These are phyloP conservation scores for Geranium rotundifolium DNA, from an alignment of 345 rosid genomes.

Conservation along the genomic window DNA sequence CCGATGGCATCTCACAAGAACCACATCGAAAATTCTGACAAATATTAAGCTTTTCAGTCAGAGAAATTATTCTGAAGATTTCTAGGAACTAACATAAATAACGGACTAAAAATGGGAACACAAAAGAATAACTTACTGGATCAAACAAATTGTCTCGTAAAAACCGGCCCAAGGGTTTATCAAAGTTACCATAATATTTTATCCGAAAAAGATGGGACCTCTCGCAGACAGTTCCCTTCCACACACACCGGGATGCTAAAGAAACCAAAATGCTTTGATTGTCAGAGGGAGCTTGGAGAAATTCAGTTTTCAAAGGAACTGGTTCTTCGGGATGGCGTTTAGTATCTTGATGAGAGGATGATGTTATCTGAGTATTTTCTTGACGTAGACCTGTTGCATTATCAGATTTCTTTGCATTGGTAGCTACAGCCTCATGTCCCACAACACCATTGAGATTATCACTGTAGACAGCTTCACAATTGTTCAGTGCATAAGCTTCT, in stretches of 20 bases:
- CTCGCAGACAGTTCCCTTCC: conserved; percentile 97
- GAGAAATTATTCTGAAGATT: too few relatives aligned
- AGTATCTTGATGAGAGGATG: conserved; percentile 30
- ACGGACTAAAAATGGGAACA: conserved; percentile 4
- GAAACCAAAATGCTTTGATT: conserved; percentile 97
- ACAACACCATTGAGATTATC: conserved; percentile 11
- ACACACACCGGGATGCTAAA: conserved; percentile 87
- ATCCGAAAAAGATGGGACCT: conserved; percentile 92
- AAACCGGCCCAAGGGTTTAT: conserved; percentile 93
- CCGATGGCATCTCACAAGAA: conserved; percentile 91
- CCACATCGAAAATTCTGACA: conserved; percentile 55
- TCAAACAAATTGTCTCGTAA: conserved; percentile 86
- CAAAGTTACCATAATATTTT: conserved; percentile 92
- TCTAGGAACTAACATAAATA: too few relatives aligned
- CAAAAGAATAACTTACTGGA: conserved; percentile 38
- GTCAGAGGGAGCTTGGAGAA: conserved; percentile 92
- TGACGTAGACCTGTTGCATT: conserved; percentile 19
- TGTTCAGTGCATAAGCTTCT: conserved; percentile 21
- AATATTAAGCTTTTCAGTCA: too few relatives aligned
- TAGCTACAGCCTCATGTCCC: conserved; percentile 18
- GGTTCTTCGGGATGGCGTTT: conserved; percentile 31
- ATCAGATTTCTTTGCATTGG: conserved; percentile 19
- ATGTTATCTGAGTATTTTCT: conserved; percentile 3
- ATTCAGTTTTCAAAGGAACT: conserved; percentile 56
- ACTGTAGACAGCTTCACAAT: conserved; percentile 13